A percentile compares a stretch with the other conserved stretches of the same genome.
Evolutionary conservation across 2,329 filamentous ascomycete genomes (phyloP).

Genomic region (Lachnellula willkommii): DNA sequence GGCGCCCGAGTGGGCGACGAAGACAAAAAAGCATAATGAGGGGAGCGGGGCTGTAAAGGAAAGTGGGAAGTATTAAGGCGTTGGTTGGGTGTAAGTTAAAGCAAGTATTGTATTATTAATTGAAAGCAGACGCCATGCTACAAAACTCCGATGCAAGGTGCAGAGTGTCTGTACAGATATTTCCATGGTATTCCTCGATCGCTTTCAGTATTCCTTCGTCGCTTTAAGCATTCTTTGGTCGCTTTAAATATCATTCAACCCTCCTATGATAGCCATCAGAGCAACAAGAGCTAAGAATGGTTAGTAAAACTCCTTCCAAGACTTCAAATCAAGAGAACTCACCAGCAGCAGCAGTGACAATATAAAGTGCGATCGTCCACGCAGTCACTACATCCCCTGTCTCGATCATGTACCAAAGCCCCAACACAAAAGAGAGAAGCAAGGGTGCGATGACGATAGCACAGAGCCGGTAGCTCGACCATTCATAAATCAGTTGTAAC

Average conservation of each 20-base stretch:
- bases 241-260: conserved; percentile 23
- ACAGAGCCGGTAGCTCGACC: conserved; percentile 21
- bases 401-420: conserved; percentile 20
- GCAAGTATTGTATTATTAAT: background rate
- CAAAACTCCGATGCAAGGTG: background rate
- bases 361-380: conserved; percentile 22
- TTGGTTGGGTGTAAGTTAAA: background rate
- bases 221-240: conserved; percentile 2
- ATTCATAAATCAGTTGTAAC: conserved; percentile 16
- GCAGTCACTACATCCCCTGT: conserved; percentile 21
- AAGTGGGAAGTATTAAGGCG: conserved; percentile 26
- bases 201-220: too few species aligned
- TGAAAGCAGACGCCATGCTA: background rate
- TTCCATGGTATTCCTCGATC: too few species aligned
- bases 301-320: background rate
- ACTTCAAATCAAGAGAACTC: background rate
- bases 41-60: conserved; percentile 47
- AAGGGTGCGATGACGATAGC: conserved; percentile 16
- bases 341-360: conserved; percentile 24
- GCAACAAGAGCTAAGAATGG: conserved; percentile 18
- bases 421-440: conserved; percentile 15
- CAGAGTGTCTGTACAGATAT: background rate
- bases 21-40: conserved; percentile 54
- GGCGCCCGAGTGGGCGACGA: conserved; percentile 53
- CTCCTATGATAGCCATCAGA: conserved; percentile 23